These are phyloP conservation scores for Didymella segeticola DNA, from an alignment of 2,329 filamentous ascomycete genomes.

Conservation along the genomic window DNA sequence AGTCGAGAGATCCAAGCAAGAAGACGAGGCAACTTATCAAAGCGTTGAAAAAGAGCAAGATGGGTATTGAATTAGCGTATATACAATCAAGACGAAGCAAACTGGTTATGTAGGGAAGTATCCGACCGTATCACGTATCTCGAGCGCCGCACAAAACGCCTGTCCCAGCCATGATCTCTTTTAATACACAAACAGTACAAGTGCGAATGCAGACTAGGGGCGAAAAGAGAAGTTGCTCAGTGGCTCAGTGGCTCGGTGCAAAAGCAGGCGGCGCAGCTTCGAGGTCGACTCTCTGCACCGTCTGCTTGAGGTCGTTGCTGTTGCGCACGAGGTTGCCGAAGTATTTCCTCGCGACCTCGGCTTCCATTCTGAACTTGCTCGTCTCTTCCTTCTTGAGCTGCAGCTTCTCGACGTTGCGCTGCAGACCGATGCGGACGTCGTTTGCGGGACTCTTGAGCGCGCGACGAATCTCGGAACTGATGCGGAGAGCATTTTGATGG, in stretches of 20 bases:
- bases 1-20: too few species aligned
- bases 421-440: slow-evolving; percentile 81
- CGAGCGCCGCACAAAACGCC: slow-evolving; percentile 1
- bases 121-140: slow-evolving; percentile 7
- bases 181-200: slow-evolving; percentile 13
- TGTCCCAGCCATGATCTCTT: not conserved
- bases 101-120: not conserved
- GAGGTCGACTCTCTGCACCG: slow-evolving; percentile 60
- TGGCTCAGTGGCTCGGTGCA: slow-evolving; percentile 35
- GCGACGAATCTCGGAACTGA: slow-evolving; percentile 84
- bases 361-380: slow-evolving; percentile 79
- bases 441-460: slow-evolving; percentile 88
- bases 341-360: slow-evolving; percentile 86
- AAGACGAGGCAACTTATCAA: too few species aligned
- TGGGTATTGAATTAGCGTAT: slow-evolving; percentile 46
- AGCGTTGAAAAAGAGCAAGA: slow-evolving; percentile 26
- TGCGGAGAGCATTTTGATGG: slow-evolving; percentile 84
- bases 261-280: slow-evolving; percentile 58
- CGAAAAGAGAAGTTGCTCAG: not conserved
- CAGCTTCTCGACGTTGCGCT: slow-evolving; percentile 85
- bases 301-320: slow-evolving; percentile 56
- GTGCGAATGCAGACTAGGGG: not conserved
- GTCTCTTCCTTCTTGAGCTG: slow-evolving; percentile 80
- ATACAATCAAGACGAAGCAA: slow-evolving; percentile 20
- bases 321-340: slow-evolving; percentile 83